Evolutionary conservation across 257 asterid species (phyloP), one percentile per base, ranked within the genome.

Genomic region (Nicotiana otophora): DNA sequence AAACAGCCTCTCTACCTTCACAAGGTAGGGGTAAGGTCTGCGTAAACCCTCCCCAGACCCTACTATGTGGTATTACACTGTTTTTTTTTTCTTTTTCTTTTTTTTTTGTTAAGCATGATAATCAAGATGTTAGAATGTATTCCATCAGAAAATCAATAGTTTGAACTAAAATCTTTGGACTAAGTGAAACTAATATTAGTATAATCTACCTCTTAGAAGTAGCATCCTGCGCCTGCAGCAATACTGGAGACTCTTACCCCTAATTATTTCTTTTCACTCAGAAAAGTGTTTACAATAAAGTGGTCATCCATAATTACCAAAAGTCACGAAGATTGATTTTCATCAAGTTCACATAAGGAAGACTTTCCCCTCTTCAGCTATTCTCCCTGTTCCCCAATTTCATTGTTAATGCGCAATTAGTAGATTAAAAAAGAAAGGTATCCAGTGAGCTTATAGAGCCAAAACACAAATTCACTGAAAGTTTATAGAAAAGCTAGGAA

Each of bases 341-440:
- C 80, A 75, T 51, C 80, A 75, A 51, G 80, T 74, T 74, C 63
- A 75, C 80, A 51, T 26, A 46, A 46, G 23, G 63, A 75, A 48
- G 63, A 15, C 63, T 51, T 15, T 16, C 63, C 42, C 63, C 46
- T 15, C 63, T 57, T 75, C 80, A 74, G 26, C 36, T 30, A 23
- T 14, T 48, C 15, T 46, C 23, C 79, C 17, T 15, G 26, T 75
- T 75, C 63, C 55, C 46, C 63, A 26, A 51, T 51, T 51, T 75
- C 80, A 51, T 51, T 51, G 39, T 75, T 51, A 51, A 28, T 26
- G 80, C 10, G 0, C 26, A 15, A 15, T 4, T 75, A 75, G 53
- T 75, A 75, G 26, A 15, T 26, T 19, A 14, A 23, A 51, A 75
- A 28, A 51, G 7, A 15, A 51, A 51, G 80, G 17, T 12, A 7